Evolutionary conservation across 441 rosid genomes (phyloP), one percentile per base, ranked within the genome.

Genomic region (Biscutella laevigata): DNA sequence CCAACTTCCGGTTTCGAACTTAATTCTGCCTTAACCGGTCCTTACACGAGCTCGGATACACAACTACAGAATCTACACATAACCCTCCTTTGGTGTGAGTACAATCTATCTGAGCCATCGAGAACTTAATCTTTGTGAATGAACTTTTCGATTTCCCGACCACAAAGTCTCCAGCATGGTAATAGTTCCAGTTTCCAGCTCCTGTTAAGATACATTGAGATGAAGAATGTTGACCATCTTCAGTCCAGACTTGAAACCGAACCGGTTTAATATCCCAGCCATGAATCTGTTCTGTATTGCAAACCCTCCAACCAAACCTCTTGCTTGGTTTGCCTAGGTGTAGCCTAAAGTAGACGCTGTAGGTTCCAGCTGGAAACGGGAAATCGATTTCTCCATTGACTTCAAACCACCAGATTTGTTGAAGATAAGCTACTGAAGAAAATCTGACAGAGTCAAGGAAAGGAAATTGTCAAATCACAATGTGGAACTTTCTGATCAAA

Each of bases 321-420:
- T 58, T 84, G 0, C 67, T 55, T 2, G 88, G 59, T 33, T 69
- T 71, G 14, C 99, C 99, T 56, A 92, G 25, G 19, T 81, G 88
- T 38, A 92, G 79, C 74, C 95, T 73, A 79, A 92, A 84, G 77
- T 70, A 88, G 19, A 88, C 66, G 54, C 97, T 84, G 41, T 92
- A 88, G 29, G 74, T 76, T 25, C 99, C 98, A 0, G 75, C 67
- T 3, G 95, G 98, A 46, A 88, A 88, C 2, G 95, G 92, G 52
- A 92, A 92, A 45, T 92, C 94, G 6, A 92, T 68, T 59, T 84
- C 87, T 8, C 98, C 96, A 4, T 74, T 84, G 2, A 87, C 88
- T 69, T 90, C 83, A 29, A 84, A 74, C 98, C 98, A 90, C 98
- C 98, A 90, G 38, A 74, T 84, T 71, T 88, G 98, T 69, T 88